phyloP scores from a whole-genome alignment of 2,329 filamentous ascomycete genomes.

The Cladophialophora immunda region DNA sequence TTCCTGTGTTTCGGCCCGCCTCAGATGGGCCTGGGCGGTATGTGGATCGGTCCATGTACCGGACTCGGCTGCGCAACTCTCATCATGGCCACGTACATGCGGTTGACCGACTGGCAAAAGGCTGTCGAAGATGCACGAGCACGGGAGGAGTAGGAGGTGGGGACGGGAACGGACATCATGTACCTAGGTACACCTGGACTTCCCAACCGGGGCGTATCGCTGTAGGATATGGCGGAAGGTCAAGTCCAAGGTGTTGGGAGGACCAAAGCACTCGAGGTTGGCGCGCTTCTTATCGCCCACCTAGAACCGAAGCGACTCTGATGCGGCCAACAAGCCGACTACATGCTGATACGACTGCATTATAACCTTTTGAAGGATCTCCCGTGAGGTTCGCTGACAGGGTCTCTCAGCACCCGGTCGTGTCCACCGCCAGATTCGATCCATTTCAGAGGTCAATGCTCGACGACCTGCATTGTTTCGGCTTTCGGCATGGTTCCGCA shows the following conservation, averaged over 20 bases:
- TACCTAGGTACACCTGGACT: not conserved
- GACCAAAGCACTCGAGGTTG: not conserved
- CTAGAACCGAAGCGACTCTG: not conserved
- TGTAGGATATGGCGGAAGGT: not conserved
- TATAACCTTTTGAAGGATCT: not conserved
- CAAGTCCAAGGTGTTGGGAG: not conserved
- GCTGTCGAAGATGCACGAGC: slow-evolving; percentile 61
- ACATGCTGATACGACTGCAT: not conserved
- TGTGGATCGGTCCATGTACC: slow-evolving; percentile 71
- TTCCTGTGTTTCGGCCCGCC: slow-evolving; percentile 71
- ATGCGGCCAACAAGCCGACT: slow-evolving; percentile 1
- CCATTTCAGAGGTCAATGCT: not conserved
- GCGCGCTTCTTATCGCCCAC: not conserved
- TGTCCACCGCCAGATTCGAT: not conserved
- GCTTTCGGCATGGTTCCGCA: slow-evolving; percentile 15
- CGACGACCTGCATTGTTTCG: slow-evolving; percentile 5
- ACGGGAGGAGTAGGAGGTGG: slow-evolving; percentile 35
- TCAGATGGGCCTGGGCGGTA: slow-evolving; percentile 73
- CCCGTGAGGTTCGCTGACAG: not conserved
- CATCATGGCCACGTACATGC: slow-evolving; percentile 75
- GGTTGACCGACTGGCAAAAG: slow-evolving; percentile 57
- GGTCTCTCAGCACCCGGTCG: slow-evolving; percentile 1
- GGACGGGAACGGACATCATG: not conserved
- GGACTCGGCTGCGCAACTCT: slow-evolving; percentile 80
- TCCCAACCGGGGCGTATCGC: not conserved